These are phyloP conservation scores for Aspergillus steynii DNA, from an alignment of 495 filamentous ascomycete species.

Conservation along the genomic window DNA sequence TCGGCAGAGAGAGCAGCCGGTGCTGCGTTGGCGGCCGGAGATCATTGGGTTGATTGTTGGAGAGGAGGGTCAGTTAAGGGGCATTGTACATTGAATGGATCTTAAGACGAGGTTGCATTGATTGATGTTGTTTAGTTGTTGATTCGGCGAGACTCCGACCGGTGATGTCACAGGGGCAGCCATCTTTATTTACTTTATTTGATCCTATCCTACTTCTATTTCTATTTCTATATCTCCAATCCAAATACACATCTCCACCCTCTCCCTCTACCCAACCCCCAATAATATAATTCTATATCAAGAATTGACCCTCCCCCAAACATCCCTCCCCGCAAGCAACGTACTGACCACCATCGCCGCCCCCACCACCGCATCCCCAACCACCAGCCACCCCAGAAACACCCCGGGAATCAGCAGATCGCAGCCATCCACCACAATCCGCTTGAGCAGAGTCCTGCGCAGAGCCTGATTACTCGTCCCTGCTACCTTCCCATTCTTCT, in stretches of 20 bases:
- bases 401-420: slow-evolving; percentile 58
- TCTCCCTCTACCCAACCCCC: not conserved
- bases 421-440: slow-evolving; percentile 52
- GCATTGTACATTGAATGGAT: too few species aligned
- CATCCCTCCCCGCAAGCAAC: slow-evolving; percentile 52
- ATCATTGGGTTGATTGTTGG: too few species aligned
- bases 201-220: not conserved
- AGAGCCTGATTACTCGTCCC: not conserved
- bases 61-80: too few species aligned
- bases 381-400: slow-evolving; percentile 55
- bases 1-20: too few species aligned
- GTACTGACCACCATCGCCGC: slow-evolving; percentile 59
- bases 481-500: not conserved
- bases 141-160: too few species aligned
- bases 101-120: too few species aligned
- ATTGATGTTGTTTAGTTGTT: too few species aligned
- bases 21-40: too few species aligned
- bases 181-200: not conserved
- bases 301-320: slow-evolving; percentile 46
- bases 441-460: slow-evolving; percentile 23
- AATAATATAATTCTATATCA: too few species aligned
- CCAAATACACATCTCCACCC: not conserved
- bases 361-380: slow-evolving; percentile 45
- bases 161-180: not conserved
- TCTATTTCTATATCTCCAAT: not conserved